Percentiles rank a stretch among this genome's conserved stretches.
These are phyloP conservation scores for Aspergillus persii DNA, from an alignment of 2,329 filamentous ascomycete genomes.

Conservation along the genomic window DNA sequence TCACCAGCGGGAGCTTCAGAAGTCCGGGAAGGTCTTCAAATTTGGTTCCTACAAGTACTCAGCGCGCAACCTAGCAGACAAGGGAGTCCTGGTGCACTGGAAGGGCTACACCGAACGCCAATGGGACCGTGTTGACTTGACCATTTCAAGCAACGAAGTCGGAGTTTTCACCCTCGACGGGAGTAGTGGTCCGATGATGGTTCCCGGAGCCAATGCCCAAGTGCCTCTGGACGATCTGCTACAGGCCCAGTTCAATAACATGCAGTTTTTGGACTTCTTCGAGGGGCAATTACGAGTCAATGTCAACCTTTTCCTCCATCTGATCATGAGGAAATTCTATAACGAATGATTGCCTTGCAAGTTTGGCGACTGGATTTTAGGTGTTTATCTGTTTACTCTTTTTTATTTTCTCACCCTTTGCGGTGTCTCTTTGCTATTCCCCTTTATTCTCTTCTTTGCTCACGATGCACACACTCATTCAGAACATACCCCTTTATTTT, in stretches of 20 bases:
- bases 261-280: constrained; percentile 94
- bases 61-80: constrained; percentile 81
- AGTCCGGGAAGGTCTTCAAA: constrained; percentile 88
- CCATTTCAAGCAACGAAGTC: constrained; percentile 89
- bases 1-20: constrained; percentile 92
- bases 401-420: constrained; percentile 5
- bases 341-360: constrained; percentile 38
- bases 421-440: constrained; percentile 9
- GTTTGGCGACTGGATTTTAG: constrained; percentile 1
- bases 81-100: constrained; percentile 93
- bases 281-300: constrained; percentile 85
- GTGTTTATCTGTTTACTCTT: constrained; percentile 16
- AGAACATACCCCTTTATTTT: constrained; percentile 10
- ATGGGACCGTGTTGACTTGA: constrained; percentile 90
- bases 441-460: constrained; percentile 12
- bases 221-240: constrained; percentile 90
- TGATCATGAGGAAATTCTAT: constrained; percentile 99
- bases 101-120: constrained; percentile 76
- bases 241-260: constrained; percentile 95
- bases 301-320: constrained; percentile 92
- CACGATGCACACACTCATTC: background rate
- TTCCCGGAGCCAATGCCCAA: constrained; percentile 85
- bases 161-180: constrained; percentile 93
- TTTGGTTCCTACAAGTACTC: constrained; percentile 99
- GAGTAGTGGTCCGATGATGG: constrained; percentile 87